phyloP scores from a whole-genome alignment of 2,329 filamentous ascomycete genomes.

The Epichloe gansuensis region DNA sequence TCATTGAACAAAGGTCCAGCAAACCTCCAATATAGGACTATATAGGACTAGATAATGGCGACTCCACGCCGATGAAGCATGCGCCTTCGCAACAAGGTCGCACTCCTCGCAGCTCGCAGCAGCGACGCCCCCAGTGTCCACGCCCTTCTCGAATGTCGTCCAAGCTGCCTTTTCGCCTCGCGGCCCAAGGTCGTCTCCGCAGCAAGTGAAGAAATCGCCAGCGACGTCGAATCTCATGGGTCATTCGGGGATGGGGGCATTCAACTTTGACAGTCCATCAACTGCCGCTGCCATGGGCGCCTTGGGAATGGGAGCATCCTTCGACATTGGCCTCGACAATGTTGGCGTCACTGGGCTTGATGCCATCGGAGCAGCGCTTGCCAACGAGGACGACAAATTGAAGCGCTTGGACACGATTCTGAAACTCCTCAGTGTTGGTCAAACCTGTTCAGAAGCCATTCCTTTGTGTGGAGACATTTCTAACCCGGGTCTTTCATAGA shows the following conservation, averaged over 20 bases:
- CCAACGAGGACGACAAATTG: constrained; percentile 41
- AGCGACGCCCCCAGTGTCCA: constrained; percentile 54
- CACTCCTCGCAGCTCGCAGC: constrained; percentile 39
- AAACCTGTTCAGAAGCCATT: too few species aligned
- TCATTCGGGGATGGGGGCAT: constrained; percentile 30
- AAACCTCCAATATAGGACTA: too few species aligned
- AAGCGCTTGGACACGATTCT: constrained; percentile 43
- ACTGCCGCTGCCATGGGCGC: constrained; percentile 49
- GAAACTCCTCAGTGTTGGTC: constrained; percentile 34
- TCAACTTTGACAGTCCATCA: constrained; percentile 53
- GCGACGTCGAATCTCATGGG: constrained; percentile 39
- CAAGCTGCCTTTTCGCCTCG: constrained; percentile 48
- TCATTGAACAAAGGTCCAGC: too few species aligned
- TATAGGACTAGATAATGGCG: constrained; percentile 24
- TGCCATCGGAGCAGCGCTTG: constrained; percentile 24
- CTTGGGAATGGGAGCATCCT: constrained; percentile 34
- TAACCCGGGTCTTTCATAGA: constrained; percentile 11
- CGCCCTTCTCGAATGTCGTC: constrained; percentile 48
- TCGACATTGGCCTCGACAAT: constrained; percentile 42
- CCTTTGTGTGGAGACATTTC: neutral
- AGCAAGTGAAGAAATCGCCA: constrained; percentile 52
- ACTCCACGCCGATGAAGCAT: constrained; percentile 39
- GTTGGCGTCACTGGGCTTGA: constrained; percentile 37
- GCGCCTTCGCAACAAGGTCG: constrained; percentile 29
- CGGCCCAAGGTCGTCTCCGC: constrained; percentile 47